Evolutionary conservation across 2,329 filamentous ascomycete species (phyloP), one percentile per base, ranked within the genome.

Genomic region (Cercospora brassicicola): DNA sequence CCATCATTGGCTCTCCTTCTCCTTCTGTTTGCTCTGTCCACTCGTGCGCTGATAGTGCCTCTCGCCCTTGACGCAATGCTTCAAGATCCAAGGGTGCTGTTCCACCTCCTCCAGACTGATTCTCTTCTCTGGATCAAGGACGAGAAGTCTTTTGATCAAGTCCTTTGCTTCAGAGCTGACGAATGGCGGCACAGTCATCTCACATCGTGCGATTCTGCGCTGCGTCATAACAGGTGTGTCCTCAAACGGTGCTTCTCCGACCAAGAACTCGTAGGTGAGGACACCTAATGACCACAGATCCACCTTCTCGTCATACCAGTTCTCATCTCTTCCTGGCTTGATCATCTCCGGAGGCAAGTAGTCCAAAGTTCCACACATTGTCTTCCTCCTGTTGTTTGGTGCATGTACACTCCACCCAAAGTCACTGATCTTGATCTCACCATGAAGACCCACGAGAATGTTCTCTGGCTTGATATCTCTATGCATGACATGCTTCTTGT

Each of bases 261-360:
- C 92, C 67, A 99, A 82, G 76, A 99, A 99, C 81, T 99, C 95
- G 76, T 98, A 99, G 2, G 91, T 96, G 81, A 99, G 81, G 23
- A 98, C 95, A 26, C 95, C 95, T 76, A 99, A 83, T 77, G 92
- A 95, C 95, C 95, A 99, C 69, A 98, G 82, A 78, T 99, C 95
- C 33, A 99, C 92, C 83, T 97, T 98, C 78, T 97, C 94, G 68
- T 88, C 91, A 82, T 98, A 98, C 78, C 87, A 96, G 82, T 95
- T 96, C 76, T 95, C 92, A 6, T 74, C 89, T 73, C 87, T 86
- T 55, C 92, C 91, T 3, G 90, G 88, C 80, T 90, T 92, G 80
- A 98, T 87, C 95, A 99, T 99, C 88, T 99, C 95, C 4, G 95
- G 95, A 2, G 95, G 95, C 15, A 99, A 87, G 80, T 99, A 99